Evolutionary conservation across 2,329 filamentous ascomycete species (phyloP).

Genomic region (Setomelanomma holmii): DNA sequence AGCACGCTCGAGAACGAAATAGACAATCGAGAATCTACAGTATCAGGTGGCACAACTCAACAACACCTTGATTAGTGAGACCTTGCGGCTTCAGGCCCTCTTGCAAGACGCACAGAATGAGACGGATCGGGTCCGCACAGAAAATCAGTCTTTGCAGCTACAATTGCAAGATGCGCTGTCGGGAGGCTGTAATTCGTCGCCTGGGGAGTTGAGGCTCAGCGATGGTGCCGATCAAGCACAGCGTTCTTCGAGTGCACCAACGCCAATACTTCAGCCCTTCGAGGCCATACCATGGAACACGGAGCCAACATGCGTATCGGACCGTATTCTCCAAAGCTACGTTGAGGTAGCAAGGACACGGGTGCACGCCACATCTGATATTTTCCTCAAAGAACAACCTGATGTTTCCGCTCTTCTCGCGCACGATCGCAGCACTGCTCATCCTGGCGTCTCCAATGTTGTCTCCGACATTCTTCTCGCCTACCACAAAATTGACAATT

Average conservation of each 20-base stretch:
- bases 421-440: constrained; percentile 24
- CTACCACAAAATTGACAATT: constrained; percentile 27
- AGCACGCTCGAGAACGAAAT: constrained; percentile 30
- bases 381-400: constrained; percentile 9
- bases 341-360: constrained; percentile 13
- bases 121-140: background rate
- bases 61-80: constrained; percentile 18
- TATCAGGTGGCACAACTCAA: constrained; percentile 29
- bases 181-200: background rate
- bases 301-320: constrained; percentile 23
- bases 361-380: constrained; percentile 2
- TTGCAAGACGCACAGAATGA: constrained; percentile 2
- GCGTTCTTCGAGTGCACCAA: background rate
- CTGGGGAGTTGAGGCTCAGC: background rate
- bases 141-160: background rate
- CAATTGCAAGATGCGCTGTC: background rate
- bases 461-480: constrained; percentile 23
- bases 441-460: constrained; percentile 14
- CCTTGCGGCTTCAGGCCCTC: constrained; percentile 18
- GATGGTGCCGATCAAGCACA: background rate
- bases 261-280: constrained; percentile 13
- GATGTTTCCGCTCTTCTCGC: constrained; percentile 24
- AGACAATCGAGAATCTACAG: constrained; percentile 28
- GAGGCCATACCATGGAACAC: constrained; percentile 30
- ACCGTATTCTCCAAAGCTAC: constrained; percentile 32